A percentile compares a stretch with the other conserved stretches of the same genome.
Conservation (phyloP, 2,329 filamentous ascomycete genomes). For the Beauveria varroae region DNA sequence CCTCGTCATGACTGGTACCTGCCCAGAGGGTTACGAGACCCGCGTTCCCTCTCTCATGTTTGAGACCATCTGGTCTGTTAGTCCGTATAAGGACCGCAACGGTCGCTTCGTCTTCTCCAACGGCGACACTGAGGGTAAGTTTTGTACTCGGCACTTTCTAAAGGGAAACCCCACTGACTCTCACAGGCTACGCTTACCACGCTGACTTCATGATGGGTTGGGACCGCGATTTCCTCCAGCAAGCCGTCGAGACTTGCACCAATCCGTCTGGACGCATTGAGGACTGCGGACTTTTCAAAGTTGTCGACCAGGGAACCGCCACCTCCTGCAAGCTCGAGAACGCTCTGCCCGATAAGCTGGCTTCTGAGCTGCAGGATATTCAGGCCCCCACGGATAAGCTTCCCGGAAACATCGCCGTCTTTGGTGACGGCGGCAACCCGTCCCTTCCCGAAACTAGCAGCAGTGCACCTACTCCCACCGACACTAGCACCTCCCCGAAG, state of each 20-base stretch:
- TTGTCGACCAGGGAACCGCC: conserved; percentile 53
- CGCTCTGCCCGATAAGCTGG: conserved; percentile 42
- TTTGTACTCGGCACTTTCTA: neutral
- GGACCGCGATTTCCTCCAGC: conserved; percentile 60
- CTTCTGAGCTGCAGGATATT: conserved; percentile 47
- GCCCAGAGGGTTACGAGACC: conserved; percentile 60
- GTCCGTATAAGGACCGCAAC: conserved; percentile 50
- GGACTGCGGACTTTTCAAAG: conserved; percentile 69
- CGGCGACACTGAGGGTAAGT: conserved; percentile 64
- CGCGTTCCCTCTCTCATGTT: conserved; percentile 72
- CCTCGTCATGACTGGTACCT: conserved; percentile 67
- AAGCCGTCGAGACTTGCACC: conserved; percentile 69
- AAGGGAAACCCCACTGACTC: conserved; percentile 2
- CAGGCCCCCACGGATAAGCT: conserved; percentile 48
- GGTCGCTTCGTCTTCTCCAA: conserved; percentile 72
- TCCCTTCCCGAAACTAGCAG: conserved; percentile 1
- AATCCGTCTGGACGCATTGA: conserved; percentile 58
- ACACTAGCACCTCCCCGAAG: conserved; percentile 4
- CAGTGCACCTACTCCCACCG: neutral
- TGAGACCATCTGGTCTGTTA: conserved; percentile 78
- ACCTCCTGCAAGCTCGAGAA: conserved; percentile 55
- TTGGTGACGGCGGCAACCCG: conserved; percentile 18
- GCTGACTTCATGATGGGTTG: conserved; percentile 78
- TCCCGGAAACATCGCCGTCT: conserved; percentile 55
- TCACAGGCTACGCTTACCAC: conserved; percentile 63